Conservation (phyloP, 2,329 filamentous ascomycete species). For the Aspergillus pseudoglaucus region DNA sequence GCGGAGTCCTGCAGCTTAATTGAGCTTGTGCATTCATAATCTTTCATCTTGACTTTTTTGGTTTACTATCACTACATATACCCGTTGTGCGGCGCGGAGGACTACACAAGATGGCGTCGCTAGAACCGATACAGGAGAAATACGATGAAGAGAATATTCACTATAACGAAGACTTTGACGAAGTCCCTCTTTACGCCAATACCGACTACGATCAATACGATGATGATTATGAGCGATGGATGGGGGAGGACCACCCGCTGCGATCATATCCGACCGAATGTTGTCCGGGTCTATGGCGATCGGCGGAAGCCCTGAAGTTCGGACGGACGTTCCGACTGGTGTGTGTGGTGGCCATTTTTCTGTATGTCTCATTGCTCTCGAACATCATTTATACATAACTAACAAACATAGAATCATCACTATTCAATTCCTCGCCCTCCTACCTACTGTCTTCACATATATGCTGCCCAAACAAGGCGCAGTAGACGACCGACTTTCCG, state of each 20-base stretch:
- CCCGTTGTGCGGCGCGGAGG: not conserved
- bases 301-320: constrained; percentile 3
- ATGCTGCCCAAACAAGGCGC: constrained; percentile 5
- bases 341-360: constrained; percentile 19
- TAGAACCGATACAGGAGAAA: not conserved
- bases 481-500: not conserved
- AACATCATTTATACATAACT: not conserved
- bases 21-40: no score
- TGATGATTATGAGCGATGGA: constrained; percentile 19
- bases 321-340: constrained; percentile 16
- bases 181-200: not conserved
- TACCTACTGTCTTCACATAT: constrained; percentile 14
- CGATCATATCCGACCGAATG: constrained; percentile 26
- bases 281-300: constrained; percentile 18
- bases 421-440: constrained; percentile 13
- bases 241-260: constrained; percentile 30
- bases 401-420: constrained; percentile 11
- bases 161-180: not conserved
- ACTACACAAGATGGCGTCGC: not conserved
- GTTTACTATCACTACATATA: no score
- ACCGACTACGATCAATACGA: not conserved
- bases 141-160: not conserved
- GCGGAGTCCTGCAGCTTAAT: no score
- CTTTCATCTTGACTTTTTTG: no score
- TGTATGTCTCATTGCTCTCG: constrained; percentile 7